Evolutionary conservation across 2,329 filamentous ascomycete species (phyloP).

Genomic region (Stemphylium beticola): DNA sequence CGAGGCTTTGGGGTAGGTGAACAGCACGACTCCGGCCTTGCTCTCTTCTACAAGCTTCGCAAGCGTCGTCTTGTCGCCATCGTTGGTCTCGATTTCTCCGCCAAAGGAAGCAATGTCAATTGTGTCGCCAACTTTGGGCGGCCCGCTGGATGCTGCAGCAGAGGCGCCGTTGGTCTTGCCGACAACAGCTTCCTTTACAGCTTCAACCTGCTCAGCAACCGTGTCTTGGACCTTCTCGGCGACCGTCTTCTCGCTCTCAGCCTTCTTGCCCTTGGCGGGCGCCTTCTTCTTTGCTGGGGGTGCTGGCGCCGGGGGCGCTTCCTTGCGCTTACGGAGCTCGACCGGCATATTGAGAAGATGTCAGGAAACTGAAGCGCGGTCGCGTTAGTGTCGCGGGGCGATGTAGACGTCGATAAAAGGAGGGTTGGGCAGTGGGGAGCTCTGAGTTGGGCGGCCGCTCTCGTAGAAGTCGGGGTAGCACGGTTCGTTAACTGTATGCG

Average conservation of each 20-base stretch:
- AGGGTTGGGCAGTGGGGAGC: slow-evolving; percentile 6
- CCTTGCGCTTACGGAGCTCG: slow-evolving; percentile 69
- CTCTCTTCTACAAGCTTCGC: slow-evolving; percentile 82
- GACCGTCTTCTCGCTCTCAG: slow-evolving; percentile 37
- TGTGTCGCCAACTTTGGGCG: slow-evolving; percentile 56
- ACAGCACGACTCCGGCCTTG: slow-evolving; percentile 84
- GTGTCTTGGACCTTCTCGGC: slow-evolving; percentile 44
- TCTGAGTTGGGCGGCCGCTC: slow-evolving; percentile 4
- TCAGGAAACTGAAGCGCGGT: slow-evolving; percentile 32
- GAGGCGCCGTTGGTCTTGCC: slow-evolving; percentile 29
- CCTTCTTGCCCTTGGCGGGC: slow-evolving; percentile 47
- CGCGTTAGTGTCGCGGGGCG: slow-evolving; percentile 31
- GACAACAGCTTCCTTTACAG: slow-evolving; percentile 41
- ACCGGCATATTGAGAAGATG: slow-evolving; percentile 51
- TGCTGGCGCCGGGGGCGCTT: slow-evolving; percentile 57
- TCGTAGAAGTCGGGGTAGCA: slow-evolving; percentile 15
- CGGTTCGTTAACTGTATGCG: slow-evolving; percentile 16
- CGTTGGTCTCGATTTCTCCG: slow-evolving; percentile 81
- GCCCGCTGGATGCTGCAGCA: slow-evolving; percentile 28
- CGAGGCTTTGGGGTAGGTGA: slow-evolving; percentile 94
- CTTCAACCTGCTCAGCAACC: slow-evolving; percentile 41
- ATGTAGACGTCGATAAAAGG: slow-evolving; percentile 5
- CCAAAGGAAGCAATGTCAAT: slow-evolving; percentile 63
- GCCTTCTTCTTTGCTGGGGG: slow-evolving; percentile 57
- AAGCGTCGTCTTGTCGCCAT: slow-evolving; percentile 79